Evolutionary conservation across 495 filamentous ascomycete species (phyloP).

Genomic region (Xylaria cubensis): DNA sequence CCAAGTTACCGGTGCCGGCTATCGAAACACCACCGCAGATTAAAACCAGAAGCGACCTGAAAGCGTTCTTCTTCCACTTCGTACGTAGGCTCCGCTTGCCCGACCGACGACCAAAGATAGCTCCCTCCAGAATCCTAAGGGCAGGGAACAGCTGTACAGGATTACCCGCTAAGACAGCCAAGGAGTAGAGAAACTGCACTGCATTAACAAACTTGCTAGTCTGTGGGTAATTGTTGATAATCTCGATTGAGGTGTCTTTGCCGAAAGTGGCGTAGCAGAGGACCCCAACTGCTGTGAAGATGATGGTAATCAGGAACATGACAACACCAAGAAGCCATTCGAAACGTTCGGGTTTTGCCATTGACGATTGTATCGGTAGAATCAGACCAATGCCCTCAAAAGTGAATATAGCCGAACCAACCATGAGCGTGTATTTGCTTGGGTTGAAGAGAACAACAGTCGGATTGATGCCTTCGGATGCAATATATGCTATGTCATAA

Average conservation of each 20-base stretch:
- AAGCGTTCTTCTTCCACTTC: slow-evolving; percentile 72
- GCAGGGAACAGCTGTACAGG: slow-evolving; percentile 72
- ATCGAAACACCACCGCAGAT: slow-evolving; percentile 60
- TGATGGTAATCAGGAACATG: slow-evolving; percentile 67
- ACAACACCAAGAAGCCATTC: slow-evolving; percentile 62
- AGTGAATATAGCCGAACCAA: slow-evolving; percentile 70
- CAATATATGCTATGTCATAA: slow-evolving; percentile 61
- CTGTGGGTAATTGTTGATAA: slow-evolving; percentile 71
- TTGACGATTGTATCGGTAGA: slow-evolving; percentile 68
- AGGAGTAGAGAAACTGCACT: slow-evolving; percentile 70
- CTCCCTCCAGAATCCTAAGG: slow-evolving; percentile 64
- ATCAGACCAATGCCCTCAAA: slow-evolving; percentile 74
- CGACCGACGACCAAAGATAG: slow-evolving; percentile 60
- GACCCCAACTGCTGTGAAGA: slow-evolving; percentile 68
- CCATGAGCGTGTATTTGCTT: slow-evolving; percentile 63
- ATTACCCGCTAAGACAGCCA: slow-evolving; percentile 66
- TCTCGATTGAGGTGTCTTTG: slow-evolving; percentile 60
- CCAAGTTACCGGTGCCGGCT: slow-evolving; percentile 63
- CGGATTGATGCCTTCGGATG: slow-evolving; percentile 51
- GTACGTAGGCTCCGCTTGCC: slow-evolving; percentile 59
- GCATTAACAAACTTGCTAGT: slow-evolving; percentile 66
- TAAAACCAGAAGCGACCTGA: slow-evolving; percentile 56
- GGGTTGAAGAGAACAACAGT: slow-evolving; percentile 68
- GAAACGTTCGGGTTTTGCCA: slow-evolving; percentile 66
- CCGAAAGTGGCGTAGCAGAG: slow-evolving; percentile 72